Percentiles rank a stretch among this genome's conserved stretches.
Conservation (phyloP, 192 early-diverging fungal genomes). For the Coemansia sp. region DNA sequence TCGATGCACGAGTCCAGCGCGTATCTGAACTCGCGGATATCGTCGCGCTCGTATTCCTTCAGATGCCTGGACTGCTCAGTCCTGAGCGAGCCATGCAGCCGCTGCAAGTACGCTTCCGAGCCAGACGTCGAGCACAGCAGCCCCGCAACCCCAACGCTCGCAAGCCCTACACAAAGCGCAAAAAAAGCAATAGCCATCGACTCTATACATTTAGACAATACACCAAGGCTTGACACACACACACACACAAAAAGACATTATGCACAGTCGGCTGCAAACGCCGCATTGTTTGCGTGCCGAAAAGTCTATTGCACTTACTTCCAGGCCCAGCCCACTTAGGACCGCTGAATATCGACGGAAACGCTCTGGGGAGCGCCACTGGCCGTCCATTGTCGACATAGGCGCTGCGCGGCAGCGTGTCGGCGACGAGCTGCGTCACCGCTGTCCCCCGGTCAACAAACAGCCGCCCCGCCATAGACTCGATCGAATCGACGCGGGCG, state of each 20-base stretch:
- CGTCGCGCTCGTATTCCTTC: constrained; percentile 50
- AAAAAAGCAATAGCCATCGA: background rate
- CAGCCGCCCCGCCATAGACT: constrained; percentile 23
- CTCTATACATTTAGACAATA: background rate
- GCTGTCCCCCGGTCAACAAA: constrained; percentile 41
- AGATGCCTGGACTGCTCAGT: constrained; percentile 26
- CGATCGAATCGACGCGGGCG: background rate
- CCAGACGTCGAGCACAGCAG: constrained; percentile 32
- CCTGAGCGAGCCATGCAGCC: constrained; percentile 23
- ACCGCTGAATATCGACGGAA: constrained; percentile 28
- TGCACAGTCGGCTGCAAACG: no score
- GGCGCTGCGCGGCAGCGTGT: constrained; percentile 5
- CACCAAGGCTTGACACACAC: background rate
- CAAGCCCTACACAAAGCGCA: constrained; percentile 5
- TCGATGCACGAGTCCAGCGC: constrained; percentile 37
- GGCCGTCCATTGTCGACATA: background rate
- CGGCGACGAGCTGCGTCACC: constrained; percentile 16
- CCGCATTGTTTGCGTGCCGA: background rate
- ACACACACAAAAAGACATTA: background rate
- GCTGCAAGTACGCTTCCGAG: constrained; percentile 25
- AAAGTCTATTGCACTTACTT: background rate
- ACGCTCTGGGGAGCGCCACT: constrained; percentile 22
- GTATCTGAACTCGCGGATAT: constrained; percentile 24
- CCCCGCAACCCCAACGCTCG: constrained; percentile 28
- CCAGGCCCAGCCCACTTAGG: constrained; percentile 3